phyloP scores from a whole-genome alignment of 495 filamentous ascomycete genomes.

The Trichoderma asperelloides region DNA sequence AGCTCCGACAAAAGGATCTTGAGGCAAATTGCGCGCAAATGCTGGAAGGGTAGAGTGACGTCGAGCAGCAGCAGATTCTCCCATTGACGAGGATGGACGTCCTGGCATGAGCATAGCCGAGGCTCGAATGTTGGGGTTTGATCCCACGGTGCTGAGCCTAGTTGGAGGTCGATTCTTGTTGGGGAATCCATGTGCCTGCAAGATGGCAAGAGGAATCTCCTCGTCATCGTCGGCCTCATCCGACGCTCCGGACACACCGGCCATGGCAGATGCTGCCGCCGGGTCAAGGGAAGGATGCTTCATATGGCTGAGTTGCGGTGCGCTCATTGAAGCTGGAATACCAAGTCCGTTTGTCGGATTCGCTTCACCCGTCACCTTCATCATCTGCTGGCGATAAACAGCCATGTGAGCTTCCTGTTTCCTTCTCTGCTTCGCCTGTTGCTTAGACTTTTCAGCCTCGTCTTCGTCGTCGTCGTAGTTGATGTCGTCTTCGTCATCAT shows the following conservation, averaged over 20 bases:
- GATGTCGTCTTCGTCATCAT: slow-evolving; percentile 48
- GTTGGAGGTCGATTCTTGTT: slow-evolving; percentile 72
- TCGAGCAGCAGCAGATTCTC: slow-evolving; percentile 17
- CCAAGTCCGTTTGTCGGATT: slow-evolving; percentile 31
- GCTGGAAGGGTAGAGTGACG: slow-evolving; percentile 51
- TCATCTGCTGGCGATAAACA: slow-evolving; percentile 92
- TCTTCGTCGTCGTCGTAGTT: slow-evolving; percentile 77
- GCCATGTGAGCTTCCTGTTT: slow-evolving; percentile 89
- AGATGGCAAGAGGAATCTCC: slow-evolving; percentile 77
- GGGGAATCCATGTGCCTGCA: slow-evolving; percentile 89
- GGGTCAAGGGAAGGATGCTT: slow-evolving; percentile 13
- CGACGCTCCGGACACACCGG: slow-evolving; percentile 22
- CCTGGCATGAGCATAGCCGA: slow-evolving; percentile 25
- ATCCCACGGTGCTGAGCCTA: slow-evolving; percentile 54
- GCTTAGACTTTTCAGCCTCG: slow-evolving; percentile 63
- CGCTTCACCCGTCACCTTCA: slow-evolving; percentile 82
- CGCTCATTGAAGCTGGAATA: slow-evolving; percentile 44
- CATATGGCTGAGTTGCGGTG: slow-evolving; percentile 38
- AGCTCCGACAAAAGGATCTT: slow-evolving; percentile 82
- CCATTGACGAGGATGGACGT: slow-evolving; percentile 23
- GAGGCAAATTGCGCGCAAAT: slow-evolving; percentile 79
- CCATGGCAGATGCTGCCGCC: slow-evolving; percentile 8
- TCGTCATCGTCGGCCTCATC: slow-evolving; percentile 72
- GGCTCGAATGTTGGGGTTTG: slow-evolving; percentile 53
- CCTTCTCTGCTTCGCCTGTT: slow-evolving; percentile 64